These are phyloP conservation scores for Lagerstroemia speciosa DNA, from an alignment of 345 rosid genomes.

Conservation along the genomic window DNA sequence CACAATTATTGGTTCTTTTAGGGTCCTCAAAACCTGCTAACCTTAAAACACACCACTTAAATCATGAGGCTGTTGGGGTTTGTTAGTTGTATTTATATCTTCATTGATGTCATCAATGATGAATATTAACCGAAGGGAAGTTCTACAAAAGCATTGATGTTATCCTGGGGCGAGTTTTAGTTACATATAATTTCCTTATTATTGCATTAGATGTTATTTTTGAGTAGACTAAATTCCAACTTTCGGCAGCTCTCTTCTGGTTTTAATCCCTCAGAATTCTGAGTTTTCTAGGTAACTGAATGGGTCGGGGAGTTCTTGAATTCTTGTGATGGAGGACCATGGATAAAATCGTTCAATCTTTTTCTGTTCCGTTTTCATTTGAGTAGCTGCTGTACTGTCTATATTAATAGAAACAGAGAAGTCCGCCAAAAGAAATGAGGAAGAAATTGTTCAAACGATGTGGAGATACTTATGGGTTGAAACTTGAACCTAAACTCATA, in stretches of 20 bases:
- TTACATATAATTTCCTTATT: neutral
- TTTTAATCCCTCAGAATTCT: neutral
- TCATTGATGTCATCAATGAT: neutral
- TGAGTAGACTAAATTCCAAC: too few relatives aligned
- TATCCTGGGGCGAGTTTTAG: too few relatives aligned
- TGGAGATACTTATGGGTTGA: neutral
- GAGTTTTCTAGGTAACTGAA: conserved; percentile 67
- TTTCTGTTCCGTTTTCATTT: neutral
- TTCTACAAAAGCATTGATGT: neutral
- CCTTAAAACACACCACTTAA: neutral
- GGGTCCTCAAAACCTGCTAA: neutral
- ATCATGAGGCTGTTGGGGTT: neutral
- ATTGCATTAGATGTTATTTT: neutral
- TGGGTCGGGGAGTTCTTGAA: conserved; percentile 78
- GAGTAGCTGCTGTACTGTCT: neutral
- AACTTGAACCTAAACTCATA: neutral
- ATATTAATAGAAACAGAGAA: too few relatives aligned
- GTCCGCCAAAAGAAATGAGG: neutral
- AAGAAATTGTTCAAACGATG: neutral
- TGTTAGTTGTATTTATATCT: neutral
- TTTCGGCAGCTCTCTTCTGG: too few relatives aligned
- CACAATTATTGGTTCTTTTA: neutral
- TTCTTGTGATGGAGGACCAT: conserved; percentile 76
- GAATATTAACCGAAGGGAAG: neutral
- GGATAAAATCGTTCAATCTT: conserved; percentile 20